Conservation (phyloP, 441 rosid species). For the Breynia disticha region DNA sequence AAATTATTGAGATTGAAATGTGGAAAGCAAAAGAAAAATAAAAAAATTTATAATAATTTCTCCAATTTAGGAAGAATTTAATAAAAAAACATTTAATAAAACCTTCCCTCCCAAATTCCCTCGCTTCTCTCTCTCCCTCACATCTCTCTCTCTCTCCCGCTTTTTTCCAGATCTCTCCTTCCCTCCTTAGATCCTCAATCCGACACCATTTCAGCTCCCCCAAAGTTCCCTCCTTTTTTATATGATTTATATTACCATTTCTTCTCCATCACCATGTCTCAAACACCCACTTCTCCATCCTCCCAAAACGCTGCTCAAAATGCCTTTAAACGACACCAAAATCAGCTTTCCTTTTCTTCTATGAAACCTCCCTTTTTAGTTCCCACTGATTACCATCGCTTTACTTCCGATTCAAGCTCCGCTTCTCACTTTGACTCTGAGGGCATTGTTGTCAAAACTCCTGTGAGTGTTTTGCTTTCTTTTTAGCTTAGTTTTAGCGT, state of each 20-base stretch:
- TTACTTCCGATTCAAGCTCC: constrained; percentile 35
- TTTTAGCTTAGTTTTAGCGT: neutral
- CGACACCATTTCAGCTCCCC: neutral
- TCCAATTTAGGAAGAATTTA: too few species aligned
- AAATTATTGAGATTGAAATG: too few species aligned
- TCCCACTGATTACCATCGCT: constrained; percentile 69
- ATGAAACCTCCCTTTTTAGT: constrained; percentile 56
- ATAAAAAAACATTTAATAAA: neutral
- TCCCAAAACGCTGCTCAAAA: constrained; percentile 13
- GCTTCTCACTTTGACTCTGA: constrained; percentile 41
- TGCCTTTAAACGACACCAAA: constrained; percentile 33
- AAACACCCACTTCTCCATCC: constrained; percentile 20
- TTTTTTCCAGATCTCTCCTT: constrained; percentile 30
- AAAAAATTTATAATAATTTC: too few species aligned
- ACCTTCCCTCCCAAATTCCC: constrained; percentile 85
- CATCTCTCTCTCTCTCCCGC: constrained; percentile 29
- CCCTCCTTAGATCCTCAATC: constrained; percentile 5
- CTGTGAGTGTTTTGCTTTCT: constrained; percentile 35
- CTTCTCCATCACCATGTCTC: constrained; percentile 18
- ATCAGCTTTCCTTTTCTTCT: constrained; percentile 47
- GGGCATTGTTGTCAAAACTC: constrained; percentile 44
- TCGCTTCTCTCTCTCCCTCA: constrained; percentile 22
- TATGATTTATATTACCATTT: neutral
- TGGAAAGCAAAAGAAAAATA: too few species aligned
- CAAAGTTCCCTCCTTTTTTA: neutral